Conservation (phyloP, 2,329 filamentous ascomycete genomes). For the Claviceps sp. region DNA sequence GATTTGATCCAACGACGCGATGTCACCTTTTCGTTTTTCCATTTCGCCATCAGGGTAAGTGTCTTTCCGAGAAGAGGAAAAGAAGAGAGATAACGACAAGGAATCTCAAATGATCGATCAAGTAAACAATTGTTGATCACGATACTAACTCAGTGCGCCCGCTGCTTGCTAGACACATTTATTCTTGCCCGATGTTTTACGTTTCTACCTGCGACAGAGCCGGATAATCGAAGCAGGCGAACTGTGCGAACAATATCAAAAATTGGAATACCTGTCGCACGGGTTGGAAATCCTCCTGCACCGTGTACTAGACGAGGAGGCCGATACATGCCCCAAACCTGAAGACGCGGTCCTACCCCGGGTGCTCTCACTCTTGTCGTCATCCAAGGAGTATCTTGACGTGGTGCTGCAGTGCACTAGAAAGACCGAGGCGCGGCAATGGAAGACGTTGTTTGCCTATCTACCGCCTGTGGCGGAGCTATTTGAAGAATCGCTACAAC, state of each 20-base stretch:
- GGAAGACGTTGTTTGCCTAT: conserved; percentile 86
- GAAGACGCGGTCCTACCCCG: conserved; percentile 52
- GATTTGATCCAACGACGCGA: conserved; percentile 90
- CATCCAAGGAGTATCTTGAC: conserved; percentile 76
- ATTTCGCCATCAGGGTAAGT: conserved; percentile 74
- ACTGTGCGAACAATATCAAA: conserved; percentile 72
- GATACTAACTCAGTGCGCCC: not conserved
- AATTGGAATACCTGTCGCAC: conserved; percentile 84
- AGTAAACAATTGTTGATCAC: not conserved
- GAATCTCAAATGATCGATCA: not conserved
- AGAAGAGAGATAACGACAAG: not conserved
- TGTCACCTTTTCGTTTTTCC: conserved; percentile 78
- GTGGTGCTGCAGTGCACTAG: conserved; percentile 94
- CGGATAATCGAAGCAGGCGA: conserved; percentile 70
- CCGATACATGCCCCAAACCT: conserved; percentile 54
- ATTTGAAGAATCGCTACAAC: conserved; percentile 81
- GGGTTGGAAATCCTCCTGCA: conserved; percentile 86
- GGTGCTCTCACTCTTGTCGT: conserved; percentile 51
- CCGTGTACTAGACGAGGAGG: conserved; percentile 86
- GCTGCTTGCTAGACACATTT: conserved; percentile 57
- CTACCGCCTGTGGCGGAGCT: conserved; percentile 81
- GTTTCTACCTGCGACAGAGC: conserved; percentile 61
- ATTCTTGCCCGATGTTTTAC: conserved; percentile 78
- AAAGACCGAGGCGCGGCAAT: conserved; percentile 90
- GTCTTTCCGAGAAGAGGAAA: not conserved